Evolutionary conservation across 805 yeast species (phyloP).

Genomic region (Allodekkera sacchari): DNA sequence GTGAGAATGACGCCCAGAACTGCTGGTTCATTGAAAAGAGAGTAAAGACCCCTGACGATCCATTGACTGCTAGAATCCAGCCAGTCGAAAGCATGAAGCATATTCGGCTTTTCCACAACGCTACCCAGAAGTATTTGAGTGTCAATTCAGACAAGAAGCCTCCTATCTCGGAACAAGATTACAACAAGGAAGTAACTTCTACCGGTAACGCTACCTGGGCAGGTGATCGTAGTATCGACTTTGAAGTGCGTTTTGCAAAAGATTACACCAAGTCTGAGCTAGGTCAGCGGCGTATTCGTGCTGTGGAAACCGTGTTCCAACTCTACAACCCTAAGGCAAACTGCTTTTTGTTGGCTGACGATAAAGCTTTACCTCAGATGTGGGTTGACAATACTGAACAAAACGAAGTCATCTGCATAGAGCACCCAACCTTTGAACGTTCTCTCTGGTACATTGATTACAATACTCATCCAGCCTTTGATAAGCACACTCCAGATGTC

Average conservation of each 20-base stretch:
- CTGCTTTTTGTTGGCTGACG: slow-evolving; percentile 72
- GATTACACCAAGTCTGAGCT: slow-evolving; percentile 25
- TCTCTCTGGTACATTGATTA: slow-evolving; percentile 70
- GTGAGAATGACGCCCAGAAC: slow-evolving; percentile 53
- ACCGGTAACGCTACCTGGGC: slow-evolving; percentile 52
- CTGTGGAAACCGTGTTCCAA: slow-evolving; percentile 64
- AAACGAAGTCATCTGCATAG: slow-evolving; percentile 83
- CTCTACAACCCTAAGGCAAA: slow-evolving; percentile 56
- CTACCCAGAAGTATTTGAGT: slow-evolving; percentile 59
- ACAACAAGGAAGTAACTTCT: slow-evolving; percentile 75
- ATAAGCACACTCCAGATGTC: slow-evolving; percentile 26
- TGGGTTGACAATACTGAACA: slow-evolving; percentile 65
- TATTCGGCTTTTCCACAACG: slow-evolving; percentile 61
- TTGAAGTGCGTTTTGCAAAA: slow-evolving; percentile 48
- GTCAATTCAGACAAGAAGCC: slow-evolving; percentile 63
- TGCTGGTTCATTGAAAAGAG: slow-evolving; percentile 62
- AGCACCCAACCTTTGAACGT: slow-evolving; percentile 57
- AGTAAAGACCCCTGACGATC: slow-evolving; percentile 29
- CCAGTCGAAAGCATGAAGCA: slow-evolving; percentile 39
- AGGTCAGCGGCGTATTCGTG: slow-evolving; percentile 32
- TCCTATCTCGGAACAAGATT: slow-evolving; percentile 86
- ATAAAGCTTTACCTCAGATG: slow-evolving; percentile 54
- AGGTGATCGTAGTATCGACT: slow-evolving; percentile 41
- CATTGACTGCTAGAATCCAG: slow-evolving; percentile 24
- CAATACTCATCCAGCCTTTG: slow-evolving; percentile 45